phyloP scores from a whole-genome alignment of 495 filamentous ascomycete genomes.

The Aspergillus incahuasiensis region DNA sequence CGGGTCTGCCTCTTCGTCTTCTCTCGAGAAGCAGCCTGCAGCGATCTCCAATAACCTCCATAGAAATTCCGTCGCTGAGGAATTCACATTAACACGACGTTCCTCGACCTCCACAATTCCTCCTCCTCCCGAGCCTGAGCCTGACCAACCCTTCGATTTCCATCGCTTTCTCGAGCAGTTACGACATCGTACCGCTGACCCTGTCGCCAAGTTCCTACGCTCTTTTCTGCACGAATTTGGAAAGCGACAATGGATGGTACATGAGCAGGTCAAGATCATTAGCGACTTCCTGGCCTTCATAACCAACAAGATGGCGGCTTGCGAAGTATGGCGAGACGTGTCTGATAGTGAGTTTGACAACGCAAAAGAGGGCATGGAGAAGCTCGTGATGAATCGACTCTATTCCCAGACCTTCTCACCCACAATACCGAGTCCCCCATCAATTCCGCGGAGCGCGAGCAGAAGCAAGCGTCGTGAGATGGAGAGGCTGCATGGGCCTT shows the following conservation, averaged over 20 bases:
- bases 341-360: constrained; percentile 98
- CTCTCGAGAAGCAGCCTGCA: constrained; percentile 19
- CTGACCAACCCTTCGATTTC: constrained; percentile 92
- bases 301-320: constrained; percentile 96
- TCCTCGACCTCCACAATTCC: constrained; percentile 46
- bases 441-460: constrained; percentile 55
- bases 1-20: constrained; percentile 13
- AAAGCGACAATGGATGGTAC: constrained; percentile 99
- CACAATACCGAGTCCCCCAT: constrained; percentile 74
- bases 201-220: constrained; percentile 89
- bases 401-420: constrained; percentile 97
- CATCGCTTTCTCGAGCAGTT: constrained; percentile 95
- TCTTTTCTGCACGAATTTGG: constrained; percentile 94
- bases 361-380: constrained; percentile 98
- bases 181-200: constrained; percentile 90
- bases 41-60: constrained; percentile 17
- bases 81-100: constrained; percentile 48
- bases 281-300: constrained; percentile 97
- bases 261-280: constrained; percentile 98
- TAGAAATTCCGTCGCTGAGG: constrained; percentile 21
- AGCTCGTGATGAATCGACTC: constrained; percentile 97
- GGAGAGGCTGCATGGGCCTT: constrained; percentile 70
- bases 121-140: constrained; percentile 84
- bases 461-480: constrained; percentile 65
- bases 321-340: constrained; percentile 93